These are phyloP conservation scores for Cutaneotrichosporon cavernicola DNA, from an alignment of 1,284 basidiomycete species.

Conservation along the genomic window DNA sequence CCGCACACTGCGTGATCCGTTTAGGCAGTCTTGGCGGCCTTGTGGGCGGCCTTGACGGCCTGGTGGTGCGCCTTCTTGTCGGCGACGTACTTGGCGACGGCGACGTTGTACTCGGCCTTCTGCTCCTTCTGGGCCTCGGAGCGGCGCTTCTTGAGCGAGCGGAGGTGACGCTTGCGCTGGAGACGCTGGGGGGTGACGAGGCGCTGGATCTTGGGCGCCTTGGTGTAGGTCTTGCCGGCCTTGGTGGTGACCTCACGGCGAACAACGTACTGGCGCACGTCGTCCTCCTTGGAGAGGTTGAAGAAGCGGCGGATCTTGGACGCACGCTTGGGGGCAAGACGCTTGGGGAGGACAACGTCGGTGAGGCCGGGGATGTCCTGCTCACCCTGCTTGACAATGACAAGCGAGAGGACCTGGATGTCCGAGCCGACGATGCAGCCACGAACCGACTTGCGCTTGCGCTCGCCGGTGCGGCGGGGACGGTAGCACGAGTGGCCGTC, in stretches of 20 bases:
- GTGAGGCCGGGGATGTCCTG: slow-evolving; percentile 88
- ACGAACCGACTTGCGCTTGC: slow-evolving; percentile 97
- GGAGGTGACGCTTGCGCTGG: slow-evolving; percentile 93
- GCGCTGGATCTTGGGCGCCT: slow-evolving; percentile 74
- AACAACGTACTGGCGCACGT: slow-evolving; percentile 96
- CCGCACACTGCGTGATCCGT: slow-evolving; percentile 9
- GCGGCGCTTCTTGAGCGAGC: slow-evolving; percentile 82
- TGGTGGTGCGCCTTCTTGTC: slow-evolving; percentile 82
- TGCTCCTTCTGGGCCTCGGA: slow-evolving; percentile 91
- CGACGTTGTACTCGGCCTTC: slow-evolving; percentile 85
- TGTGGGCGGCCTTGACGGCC: slow-evolving; percentile 54
- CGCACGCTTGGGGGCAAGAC: slow-evolving; percentile 76
- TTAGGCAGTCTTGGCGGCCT: slow-evolving; percentile 15
- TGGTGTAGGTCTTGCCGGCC: slow-evolving; percentile 97
- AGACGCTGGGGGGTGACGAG: slow-evolving; percentile 91
- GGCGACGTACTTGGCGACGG: slow-evolving; percentile 84
- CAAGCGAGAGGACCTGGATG: slow-evolving; percentile 89
- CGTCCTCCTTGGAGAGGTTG: slow-evolving; percentile 97
- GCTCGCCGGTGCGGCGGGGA: slow-evolving; percentile 85
- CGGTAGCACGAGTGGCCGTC: slow-evolving; percentile 99
- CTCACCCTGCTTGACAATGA: slow-evolving; percentile 97
- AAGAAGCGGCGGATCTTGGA: slow-evolving; percentile 97
- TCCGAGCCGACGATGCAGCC: slow-evolving; percentile 97
- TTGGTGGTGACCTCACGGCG: slow-evolving; percentile 84
- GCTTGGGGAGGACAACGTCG: slow-evolving; percentile 89